Conservation (phyloP, 164 flowering plant species). For the Tetracentron sinense region DNA sequence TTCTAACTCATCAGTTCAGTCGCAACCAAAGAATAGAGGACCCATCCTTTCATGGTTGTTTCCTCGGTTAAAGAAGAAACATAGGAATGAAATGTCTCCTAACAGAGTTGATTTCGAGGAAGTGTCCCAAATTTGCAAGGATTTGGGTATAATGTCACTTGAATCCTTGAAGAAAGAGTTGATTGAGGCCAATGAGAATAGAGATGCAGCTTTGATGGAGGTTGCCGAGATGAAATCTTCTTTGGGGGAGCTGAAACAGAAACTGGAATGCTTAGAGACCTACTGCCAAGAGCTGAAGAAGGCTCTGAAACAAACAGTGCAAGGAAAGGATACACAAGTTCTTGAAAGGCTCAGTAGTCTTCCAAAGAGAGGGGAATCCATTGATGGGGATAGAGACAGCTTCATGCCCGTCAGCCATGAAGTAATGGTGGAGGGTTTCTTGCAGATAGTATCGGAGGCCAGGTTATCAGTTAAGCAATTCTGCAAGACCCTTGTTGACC, state of each 20-base stretch:
- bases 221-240: conserved; percentile 78
- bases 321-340: conserved; percentile 30
- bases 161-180: conserved; percentile 76
- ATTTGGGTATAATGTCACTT: conserved; percentile 49
- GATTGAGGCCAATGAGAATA: conserved; percentile 63
- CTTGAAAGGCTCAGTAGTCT: conserved; percentile 29
- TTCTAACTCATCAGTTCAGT: conserved; percentile 41
- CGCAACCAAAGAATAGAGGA: conserved; percentile 46
- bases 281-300: conserved; percentile 81
- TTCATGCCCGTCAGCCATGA: conserved; percentile 69
- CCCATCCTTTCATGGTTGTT: conserved; percentile 63
- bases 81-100: conserved; percentile 58
- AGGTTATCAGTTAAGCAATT: conserved; percentile 79
- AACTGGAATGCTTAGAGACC: conserved; percentile 63
- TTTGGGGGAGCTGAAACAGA: conserved; percentile 59
- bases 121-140: conserved; percentile 50
- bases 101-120: conserved; percentile 54
- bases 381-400: conserved; percentile 31
- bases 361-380: conserved; percentile 40
- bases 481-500: conserved; percentile 57
- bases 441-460: conserved; percentile 87
- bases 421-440: conserved; percentile 83
- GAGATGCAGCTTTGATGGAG: conserved; percentile 67
- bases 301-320: conserved; percentile 53
- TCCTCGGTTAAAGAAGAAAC: conserved; percentile 65